Conservation (phyloP, 371 early-diverging fungal genomes). For the Actinomucor elegans region DNA sequence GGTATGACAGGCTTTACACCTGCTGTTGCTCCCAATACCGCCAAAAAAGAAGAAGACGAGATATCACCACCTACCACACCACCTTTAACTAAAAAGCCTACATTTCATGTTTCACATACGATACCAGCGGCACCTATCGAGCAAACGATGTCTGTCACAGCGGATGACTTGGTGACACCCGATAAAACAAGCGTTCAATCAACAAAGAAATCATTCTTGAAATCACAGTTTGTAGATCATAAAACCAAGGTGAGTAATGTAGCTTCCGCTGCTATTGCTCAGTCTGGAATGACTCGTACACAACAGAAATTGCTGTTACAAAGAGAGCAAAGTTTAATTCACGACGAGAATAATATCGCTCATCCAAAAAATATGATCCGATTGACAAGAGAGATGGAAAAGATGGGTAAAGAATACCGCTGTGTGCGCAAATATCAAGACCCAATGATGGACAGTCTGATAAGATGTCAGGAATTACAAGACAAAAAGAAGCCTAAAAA, state of each 20-base stretch:
- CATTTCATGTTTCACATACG: constrained; percentile 5
- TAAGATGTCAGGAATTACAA: constrained; percentile 14
- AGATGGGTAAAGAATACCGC: constrained; percentile 44
- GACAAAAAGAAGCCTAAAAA: background rate
- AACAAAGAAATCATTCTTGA: constrained; percentile 7
- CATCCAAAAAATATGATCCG: constrained; percentile 51
- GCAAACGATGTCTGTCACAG: constrained; percentile 10
- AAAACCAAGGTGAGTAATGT: background rate
- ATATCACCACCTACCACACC: constrained; percentile 1
- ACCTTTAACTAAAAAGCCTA: constrained; percentile 5
- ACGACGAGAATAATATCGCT: constrained; percentile 41
- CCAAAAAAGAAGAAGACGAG: constrained; percentile 1
- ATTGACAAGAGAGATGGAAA: constrained; percentile 48
- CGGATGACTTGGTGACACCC: constrained; percentile 7
- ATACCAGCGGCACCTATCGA: constrained; percentile 19
- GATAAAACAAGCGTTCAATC: background rate
- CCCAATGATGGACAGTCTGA: constrained; percentile 36
- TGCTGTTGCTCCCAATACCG: background rate
- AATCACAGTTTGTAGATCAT: constrained; percentile 28
- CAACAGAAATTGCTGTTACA: constrained; percentile 51
- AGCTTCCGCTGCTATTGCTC: constrained; percentile 11
- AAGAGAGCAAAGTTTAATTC: constrained; percentile 39
- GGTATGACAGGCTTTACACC: constrained; percentile 8
- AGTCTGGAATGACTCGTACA: constrained; percentile 37
- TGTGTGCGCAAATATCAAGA: constrained; percentile 31